These are phyloP conservation scores for Eustoma russellianum DNA, from an alignment of 257 asterid species.

Conservation along the genomic window DNA sequence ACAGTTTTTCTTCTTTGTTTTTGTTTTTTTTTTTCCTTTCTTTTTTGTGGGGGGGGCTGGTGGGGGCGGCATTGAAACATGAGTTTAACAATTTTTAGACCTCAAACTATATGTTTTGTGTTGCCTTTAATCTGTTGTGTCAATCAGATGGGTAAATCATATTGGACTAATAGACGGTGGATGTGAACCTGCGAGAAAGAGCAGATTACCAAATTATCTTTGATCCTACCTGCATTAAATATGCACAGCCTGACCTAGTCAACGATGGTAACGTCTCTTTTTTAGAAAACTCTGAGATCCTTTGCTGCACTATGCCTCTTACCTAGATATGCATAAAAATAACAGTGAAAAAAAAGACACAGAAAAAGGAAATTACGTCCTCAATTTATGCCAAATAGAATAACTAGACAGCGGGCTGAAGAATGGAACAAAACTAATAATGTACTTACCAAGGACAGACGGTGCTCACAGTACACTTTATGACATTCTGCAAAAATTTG, in stretches of 20 bases:
- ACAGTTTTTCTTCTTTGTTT: too few relatives aligned
- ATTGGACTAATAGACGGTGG: too few relatives aligned
- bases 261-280: conserved; percentile 79
- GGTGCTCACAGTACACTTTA: conserved; percentile 89
- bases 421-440: conserved; percentile 4
- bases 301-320: conserved; percentile 73
- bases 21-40: too few relatives aligned
- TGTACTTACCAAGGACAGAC: conserved; percentile 74
- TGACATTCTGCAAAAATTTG: conserved; percentile 91
- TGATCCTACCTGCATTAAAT: conserved; percentile 71
- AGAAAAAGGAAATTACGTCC: not conserved
- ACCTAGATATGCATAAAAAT: conserved; percentile 32
- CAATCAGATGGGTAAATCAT: too few relatives aligned
- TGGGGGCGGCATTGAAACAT: too few relatives aligned
- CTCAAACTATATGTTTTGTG: too few relatives aligned
- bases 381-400: not conserved
- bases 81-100: too few relatives aligned
- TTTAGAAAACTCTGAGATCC: conserved; percentile 81
- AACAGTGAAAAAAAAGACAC: too few relatives aligned
- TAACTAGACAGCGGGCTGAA: not conserved
- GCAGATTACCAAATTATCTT: too few relatives aligned
- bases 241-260: conserved; percentile 97
- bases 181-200: too few relatives aligned
- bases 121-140: too few relatives aligned
- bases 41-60: too few relatives aligned